Evolutionary conservation across 176 grass and related monocot species (phyloP), one percentile per base, ranked within the genome.

Genomic region (sorghum (Sorghum bicolor)): DNA sequence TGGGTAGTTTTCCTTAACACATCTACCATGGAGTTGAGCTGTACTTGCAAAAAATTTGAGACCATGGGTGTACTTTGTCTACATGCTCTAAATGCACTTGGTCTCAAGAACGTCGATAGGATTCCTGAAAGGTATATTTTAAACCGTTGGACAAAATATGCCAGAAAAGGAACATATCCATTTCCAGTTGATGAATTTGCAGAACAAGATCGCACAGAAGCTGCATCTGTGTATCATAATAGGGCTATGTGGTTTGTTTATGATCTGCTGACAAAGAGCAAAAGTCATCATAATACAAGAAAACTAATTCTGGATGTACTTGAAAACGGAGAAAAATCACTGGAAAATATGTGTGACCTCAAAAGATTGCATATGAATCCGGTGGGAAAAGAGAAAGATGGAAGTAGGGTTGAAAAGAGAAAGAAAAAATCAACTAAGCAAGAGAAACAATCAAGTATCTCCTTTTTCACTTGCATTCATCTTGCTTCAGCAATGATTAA

Each of bases 11-110:
- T 64, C 39, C 86, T 96, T 76, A 84, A 96, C 73, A 91, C 83
- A 9, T 88, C 81, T 72, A 87, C 60, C 60, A 78, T 91, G 91
- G 86, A 86, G 12, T 80, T 96, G 86, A 93, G 71, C 74, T 96
- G 94, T 85, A 89, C 67, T 85, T 96, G 94, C 80, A 96, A 91
- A 84, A 89, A 91, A 61, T 91, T 93, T 79, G 94, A 96, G 86
- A 96, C 84, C 1, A 91, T 80, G 86, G 91, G 88, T 50, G 75
- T 96, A 80, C 86, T 96, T 80, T 96, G 94, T 81, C 88, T 68
- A 38, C 94, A 96, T 89, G 88, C 94, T 85, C 74, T 96, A 78
- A 96, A 78, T 84, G 83, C 91, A 72, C 87, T 96, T 79, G 87
- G 75, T 71, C 80, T 96, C 33, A 96, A 93, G 80, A 93, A 86